A percentile compares a stretch with the other conserved stretches of the same genome.
Evolutionary conservation across 768 basidiomycete species (phyloP).

Genomic region (Tricholoma furcatifolium): DNA sequence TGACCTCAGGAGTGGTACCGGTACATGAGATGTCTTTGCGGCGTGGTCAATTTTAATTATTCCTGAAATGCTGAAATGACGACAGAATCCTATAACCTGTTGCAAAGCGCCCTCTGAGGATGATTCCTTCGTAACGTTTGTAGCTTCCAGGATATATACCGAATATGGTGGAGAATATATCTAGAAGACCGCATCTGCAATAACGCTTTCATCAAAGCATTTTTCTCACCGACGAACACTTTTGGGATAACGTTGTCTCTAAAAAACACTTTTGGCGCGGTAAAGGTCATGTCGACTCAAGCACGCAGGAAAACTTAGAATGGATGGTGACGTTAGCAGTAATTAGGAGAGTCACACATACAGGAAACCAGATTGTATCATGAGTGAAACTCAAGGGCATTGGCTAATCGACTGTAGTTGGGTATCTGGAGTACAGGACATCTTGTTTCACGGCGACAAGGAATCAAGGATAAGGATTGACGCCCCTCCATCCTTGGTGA

Average conservation of each 20-base stretch:
- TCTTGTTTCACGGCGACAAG: constrained; percentile 17
- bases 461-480: constrained; percentile 46
- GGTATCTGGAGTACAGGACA: too few relatives aligned
- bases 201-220: constrained; percentile 16
- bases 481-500: constrained; percentile 65
- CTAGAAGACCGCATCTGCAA: constrained; percentile 25
- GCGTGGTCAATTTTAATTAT: background rate
- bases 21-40: constrained; percentile 35
- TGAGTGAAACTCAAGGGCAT: background rate
- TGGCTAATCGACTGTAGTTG: constrained; percentile 34
- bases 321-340: constrained; percentile 30
- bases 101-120: constrained; percentile 41
- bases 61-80: background rate
- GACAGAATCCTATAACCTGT: constrained; percentile 34
- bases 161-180: constrained; percentile 44
- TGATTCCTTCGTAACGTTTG: constrained; percentile 54
- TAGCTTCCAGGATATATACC: constrained; percentile 46
- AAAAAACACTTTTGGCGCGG: too few relatives aligned
- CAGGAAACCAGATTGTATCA: too few relatives aligned
- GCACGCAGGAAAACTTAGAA: constrained; percentile 30
- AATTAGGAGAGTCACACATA: constrained; percentile 19
- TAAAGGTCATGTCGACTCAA: too few relatives aligned
- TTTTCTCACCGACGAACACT: constrained; percentile 18
- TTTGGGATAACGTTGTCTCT: too few relatives aligned
- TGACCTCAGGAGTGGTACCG: constrained; percentile 39